Conservation (phyloP, 805 yeast genomes). For the Lipomyces anomalus region DNA sequence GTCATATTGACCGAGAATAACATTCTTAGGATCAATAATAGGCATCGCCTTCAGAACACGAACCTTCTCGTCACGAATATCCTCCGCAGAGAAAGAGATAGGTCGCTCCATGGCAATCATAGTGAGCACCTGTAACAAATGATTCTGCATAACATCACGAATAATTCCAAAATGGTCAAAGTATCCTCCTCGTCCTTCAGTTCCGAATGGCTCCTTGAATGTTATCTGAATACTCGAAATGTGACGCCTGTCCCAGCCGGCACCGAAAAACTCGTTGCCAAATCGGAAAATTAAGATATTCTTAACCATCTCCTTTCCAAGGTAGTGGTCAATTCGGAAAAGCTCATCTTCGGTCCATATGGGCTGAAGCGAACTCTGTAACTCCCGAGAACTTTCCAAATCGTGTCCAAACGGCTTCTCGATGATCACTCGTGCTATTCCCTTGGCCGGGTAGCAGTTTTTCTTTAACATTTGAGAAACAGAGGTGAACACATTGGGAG, state of each 20-base stretch:
- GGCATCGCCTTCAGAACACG: slow-evolving; percentile 79
- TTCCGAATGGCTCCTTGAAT: slow-evolving; percentile 97
- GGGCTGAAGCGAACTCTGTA: slow-evolving; percentile 76
- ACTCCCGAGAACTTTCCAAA: slow-evolving; percentile 65
- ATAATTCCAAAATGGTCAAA: slow-evolving; percentile 92
- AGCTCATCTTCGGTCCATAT: slow-evolving; percentile 85
- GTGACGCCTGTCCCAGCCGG: slow-evolving; percentile 82
- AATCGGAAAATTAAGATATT: slow-evolving; percentile 83
- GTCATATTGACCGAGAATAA: slow-evolving; percentile 82
- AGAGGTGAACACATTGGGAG: slow-evolving; percentile 81
- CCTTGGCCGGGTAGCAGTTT: slow-evolving; percentile 55
- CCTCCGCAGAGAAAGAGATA: slow-evolving; percentile 81
- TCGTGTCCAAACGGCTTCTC: slow-evolving; percentile 98
- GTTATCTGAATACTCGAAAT: slow-evolving; percentile 78
- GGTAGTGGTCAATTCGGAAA: slow-evolving; percentile 92
- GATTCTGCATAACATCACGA: slow-evolving; percentile 98
- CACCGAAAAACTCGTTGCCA: slow-evolving; percentile 79
- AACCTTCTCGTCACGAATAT: slow-evolving; percentile 93
- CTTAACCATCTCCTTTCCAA: slow-evolving; percentile 98
- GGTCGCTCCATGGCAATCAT: slow-evolving; percentile 95
- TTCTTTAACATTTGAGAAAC: slow-evolving; percentile 72
- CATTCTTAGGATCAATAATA: slow-evolving; percentile 57
- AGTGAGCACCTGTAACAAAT: slow-evolving; percentile 85
- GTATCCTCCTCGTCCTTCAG: slow-evolving; percentile 98
- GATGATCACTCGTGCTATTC: slow-evolving; percentile 74